phyloP scores from a whole-genome alignment of 2,329 filamentous ascomycete species.

The Ciborinia camelliae region DNA sequence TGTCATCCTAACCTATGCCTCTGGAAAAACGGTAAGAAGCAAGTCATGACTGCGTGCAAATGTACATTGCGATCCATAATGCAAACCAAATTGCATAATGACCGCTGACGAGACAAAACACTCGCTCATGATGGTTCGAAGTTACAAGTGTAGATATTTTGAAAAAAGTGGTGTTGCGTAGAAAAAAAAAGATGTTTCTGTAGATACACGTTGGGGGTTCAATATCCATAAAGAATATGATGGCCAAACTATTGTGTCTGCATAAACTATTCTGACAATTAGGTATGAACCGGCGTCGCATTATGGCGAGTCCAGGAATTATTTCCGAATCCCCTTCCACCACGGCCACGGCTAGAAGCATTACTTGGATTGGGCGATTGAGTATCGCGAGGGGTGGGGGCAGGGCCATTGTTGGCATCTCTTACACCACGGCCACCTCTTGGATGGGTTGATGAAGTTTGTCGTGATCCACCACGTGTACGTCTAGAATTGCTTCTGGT shows the following conservation, averaged over 20 bases:
- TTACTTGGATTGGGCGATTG: constrained; percentile 27
- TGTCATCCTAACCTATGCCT: constrained; percentile 11
- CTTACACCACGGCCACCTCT: constrained; percentile 33
- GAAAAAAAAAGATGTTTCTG: constrained; percentile 28
- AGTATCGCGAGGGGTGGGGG: constrained; percentile 30
- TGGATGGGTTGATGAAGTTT: constrained; percentile 31
- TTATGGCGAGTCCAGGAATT: constrained; percentile 31
- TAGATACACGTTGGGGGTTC: constrained; percentile 28
- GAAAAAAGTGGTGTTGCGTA: constrained; percentile 30
- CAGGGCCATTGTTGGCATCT: constrained; percentile 31
- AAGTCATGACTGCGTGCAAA: constrained; percentile 29
- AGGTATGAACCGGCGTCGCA: constrained; percentile 35
- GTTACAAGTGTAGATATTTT: constrained; percentile 36
- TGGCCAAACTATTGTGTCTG: constrained; percentile 5
- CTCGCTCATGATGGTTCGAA: constrained; percentile 32
- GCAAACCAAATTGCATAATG: constrained; percentile 31
- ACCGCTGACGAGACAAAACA: constrained; percentile 35
- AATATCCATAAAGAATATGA: constrained; percentile 17
- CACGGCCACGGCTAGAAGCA: constrained; percentile 28
- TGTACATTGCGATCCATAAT: constrained; percentile 31
- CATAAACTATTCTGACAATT: constrained; percentile 20
- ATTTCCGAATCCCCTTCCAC: constrained; percentile 31
- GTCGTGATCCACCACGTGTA: constrained; percentile 31
- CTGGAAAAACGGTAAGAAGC: constrained; percentile 20
- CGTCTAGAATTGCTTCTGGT: constrained; percentile 37